phyloP scores from a whole-genome alignment of 2,329 filamentous ascomycete genomes.

The Didymella keratinophila region DNA sequence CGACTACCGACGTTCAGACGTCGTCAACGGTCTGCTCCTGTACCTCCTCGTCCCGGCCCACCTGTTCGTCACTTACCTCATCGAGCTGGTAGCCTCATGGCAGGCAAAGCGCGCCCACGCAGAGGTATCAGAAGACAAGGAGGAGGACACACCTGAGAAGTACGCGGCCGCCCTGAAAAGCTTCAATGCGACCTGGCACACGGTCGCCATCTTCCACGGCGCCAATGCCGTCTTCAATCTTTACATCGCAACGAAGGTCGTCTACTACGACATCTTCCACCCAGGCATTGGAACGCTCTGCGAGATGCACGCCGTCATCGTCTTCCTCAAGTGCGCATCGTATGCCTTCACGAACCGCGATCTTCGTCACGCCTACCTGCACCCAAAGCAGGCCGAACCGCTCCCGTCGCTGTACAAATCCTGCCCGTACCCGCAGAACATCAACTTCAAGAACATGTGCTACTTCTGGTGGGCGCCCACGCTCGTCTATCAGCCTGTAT shows the following conservation, averaged over 20 bases:
- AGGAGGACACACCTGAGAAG: conserved; percentile 60
- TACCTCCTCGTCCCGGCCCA: conserved; percentile 91
- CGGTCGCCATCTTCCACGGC: conserved; percentile 81
- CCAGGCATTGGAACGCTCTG: conserved; percentile 91
- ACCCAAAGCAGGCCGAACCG: conserved; percentile 73
- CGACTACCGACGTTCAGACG: conserved; percentile 80
- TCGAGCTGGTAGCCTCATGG: conserved; percentile 82
- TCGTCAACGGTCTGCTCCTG: conserved; percentile 76
- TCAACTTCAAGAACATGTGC: conserved; percentile 83
- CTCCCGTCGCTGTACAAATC: conserved; percentile 82
- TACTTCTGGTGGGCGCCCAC: conserved; percentile 99
- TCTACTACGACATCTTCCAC: conserved; percentile 92
- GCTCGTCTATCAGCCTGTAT: conserved; percentile 94
- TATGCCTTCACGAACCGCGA: conserved; percentile 98
- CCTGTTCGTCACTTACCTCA: conserved; percentile 86
- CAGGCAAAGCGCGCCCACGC: conserved; percentile 76
- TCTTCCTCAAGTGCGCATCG: conserved; percentile 94
- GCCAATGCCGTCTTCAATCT: conserved; percentile 85
- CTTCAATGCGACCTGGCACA: conserved; percentile 79
- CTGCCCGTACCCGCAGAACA: conserved; percentile 90
- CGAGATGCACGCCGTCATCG: conserved; percentile 90
- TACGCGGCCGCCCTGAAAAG: conserved; percentile 66
- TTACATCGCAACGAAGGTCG: conserved; percentile 79
- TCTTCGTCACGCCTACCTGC: conserved; percentile 86
- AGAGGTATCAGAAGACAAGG: conserved; percentile 57